These are phyloP conservation scores for Colletotrichum echinochloae DNA, from an alignment of 2,329 filamentous ascomycete genomes.

Conservation along the genomic window DNA sequence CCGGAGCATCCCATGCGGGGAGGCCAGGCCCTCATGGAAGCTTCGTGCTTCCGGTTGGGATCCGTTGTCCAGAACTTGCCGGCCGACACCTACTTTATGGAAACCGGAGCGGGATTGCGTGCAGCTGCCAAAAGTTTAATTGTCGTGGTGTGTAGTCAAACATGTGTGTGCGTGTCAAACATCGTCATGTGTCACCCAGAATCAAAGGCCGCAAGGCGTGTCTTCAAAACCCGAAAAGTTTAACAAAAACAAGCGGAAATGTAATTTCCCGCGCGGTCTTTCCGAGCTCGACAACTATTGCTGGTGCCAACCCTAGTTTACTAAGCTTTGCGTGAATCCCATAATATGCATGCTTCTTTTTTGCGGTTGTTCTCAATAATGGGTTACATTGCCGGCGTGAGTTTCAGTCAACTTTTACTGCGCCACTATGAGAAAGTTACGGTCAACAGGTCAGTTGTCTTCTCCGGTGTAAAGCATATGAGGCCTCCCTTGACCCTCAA, in stretches of 20 bases:
- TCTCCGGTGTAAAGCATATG: not conserved
- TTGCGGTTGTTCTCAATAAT: not conserved
- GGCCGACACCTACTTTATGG: constrained; percentile 18
- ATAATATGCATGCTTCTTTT: constrained; percentile 6
- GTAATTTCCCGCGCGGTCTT: constrained; percentile 9
- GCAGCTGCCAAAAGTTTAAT: constrained; percentile 40
- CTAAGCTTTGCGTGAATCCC: constrained; percentile 25
- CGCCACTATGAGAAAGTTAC: constrained; percentile 14
- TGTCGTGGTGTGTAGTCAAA: constrained; percentile 22
- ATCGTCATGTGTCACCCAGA: constrained; percentile 38
- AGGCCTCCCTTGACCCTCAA: not conserved
- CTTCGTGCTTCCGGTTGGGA: constrained; percentile 26
- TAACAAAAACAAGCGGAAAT: constrained; percentile 11
- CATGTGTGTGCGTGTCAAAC: constrained; percentile 29
- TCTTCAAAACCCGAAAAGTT: constrained; percentile 39
- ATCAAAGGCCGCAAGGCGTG: constrained; percentile 39
- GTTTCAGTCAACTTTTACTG: constrained; percentile 25
- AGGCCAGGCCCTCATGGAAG: constrained; percentile 23
- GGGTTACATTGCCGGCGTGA: constrained; percentile 19
- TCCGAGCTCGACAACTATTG: constrained; percentile 14
- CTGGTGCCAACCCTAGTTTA: constrained; percentile 22
- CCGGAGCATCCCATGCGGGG: not conserved
- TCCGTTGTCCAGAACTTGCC: constrained; percentile 30
- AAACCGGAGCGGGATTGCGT: constrained; percentile 38
- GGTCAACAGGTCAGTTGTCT: not conserved